Evolutionary conservation across 2,329 filamentous ascomycete genomes (phyloP), one percentile per base, ranked within the genome.

Genomic region (Colletotrichum liaoningense): DNA sequence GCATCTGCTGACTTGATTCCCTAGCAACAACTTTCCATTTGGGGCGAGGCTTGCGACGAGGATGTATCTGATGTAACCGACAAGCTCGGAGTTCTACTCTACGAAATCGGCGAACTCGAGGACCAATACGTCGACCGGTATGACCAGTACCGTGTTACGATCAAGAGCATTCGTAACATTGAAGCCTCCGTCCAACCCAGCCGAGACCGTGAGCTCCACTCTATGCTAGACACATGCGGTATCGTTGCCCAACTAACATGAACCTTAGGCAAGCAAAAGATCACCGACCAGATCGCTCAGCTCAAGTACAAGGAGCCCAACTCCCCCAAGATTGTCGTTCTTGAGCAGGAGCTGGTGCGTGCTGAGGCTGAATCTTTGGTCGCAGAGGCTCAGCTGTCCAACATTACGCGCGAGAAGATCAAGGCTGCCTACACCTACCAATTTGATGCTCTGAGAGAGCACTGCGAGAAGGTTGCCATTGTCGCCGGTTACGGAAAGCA

Each of bases 231-330:
- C 7, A 28, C 9, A 16, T 7, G 14, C 16, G 12, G 2, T 12
- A 24, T 55, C 4, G 8, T n/a, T 22, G 8, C 38, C 11, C 14
- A 46, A 16, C 59, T 64, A 8, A 67, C 49, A 19, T 38, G 52
- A 57, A 79, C 72, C 38, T 69, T 77, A 97, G 94, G 95, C 84
- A 99, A 99, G 88, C 96, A 98, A 84, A 99, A 98, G 87, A 98
- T 99, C 81, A 98, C 95, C 79, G 97, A 99, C 83, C 95, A 98
- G 83, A 99, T 99, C 79, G 96, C 97, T 63, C 96, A 98, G 84
- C 91, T 99, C 79, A 99, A 99, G 86, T 99, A 98, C 91, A 99
- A 99, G 88, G 97, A 99, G 85, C 97, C 97, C 78, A 98, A 97
- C 87, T 98, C 95, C 46, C 95, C 96, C 76, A 97, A 95, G 86